Evolutionary conservation across 441 rosid species (phyloP).

Genomic region (Pelargonium exstipulatum): DNA sequence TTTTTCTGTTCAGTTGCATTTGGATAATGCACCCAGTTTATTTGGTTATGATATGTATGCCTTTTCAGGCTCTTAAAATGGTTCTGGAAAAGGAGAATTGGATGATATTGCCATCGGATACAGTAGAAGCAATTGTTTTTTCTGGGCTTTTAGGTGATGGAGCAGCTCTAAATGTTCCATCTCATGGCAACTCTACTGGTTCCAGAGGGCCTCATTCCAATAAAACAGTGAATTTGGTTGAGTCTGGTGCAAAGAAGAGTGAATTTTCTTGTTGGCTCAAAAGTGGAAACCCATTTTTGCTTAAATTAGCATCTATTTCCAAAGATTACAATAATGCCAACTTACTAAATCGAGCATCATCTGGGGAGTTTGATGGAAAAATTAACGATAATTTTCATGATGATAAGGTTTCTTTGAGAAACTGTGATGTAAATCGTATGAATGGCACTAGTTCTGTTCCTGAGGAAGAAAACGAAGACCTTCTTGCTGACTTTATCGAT

Average conservation of each 20-base stretch:
- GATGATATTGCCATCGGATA: conserved; percentile 71
- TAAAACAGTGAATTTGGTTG: conserved; percentile 37
- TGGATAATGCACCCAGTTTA: not conserved
- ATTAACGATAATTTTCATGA: conserved; percentile 31
- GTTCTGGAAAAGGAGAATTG: conserved; percentile 95
- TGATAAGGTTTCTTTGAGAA: conserved; percentile 34
- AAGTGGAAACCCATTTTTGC: conserved; percentile 77
- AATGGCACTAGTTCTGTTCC: conserved; percentile 51
- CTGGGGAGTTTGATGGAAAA: conserved; percentile 47
- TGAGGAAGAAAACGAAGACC: conserved; percentile 96
- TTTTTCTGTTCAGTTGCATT: conserved; percentile 3
- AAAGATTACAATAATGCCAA: conserved; percentile 44
- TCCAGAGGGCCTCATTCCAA: conserved; percentile 41
- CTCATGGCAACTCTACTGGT: conserved; percentile 42
- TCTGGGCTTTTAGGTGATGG: conserved; percentile 96
- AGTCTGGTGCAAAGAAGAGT: conserved; percentile 44
- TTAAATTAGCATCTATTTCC: conserved; percentile 39
- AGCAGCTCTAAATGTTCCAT: conserved; percentile 61
- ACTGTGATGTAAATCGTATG: conserved; percentile 31
- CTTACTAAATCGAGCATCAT: conserved; percentile 35
- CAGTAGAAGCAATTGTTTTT: conserved; percentile 64
- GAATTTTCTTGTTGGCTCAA: conserved; percentile 78
- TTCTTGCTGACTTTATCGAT: conserved; percentile 96
- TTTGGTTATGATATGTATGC: not conserved
- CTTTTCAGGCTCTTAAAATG: conserved; percentile 90